phyloP scores from a whole-genome alignment of 208 protist genomes.

The Leishmania arabica region DNA sequence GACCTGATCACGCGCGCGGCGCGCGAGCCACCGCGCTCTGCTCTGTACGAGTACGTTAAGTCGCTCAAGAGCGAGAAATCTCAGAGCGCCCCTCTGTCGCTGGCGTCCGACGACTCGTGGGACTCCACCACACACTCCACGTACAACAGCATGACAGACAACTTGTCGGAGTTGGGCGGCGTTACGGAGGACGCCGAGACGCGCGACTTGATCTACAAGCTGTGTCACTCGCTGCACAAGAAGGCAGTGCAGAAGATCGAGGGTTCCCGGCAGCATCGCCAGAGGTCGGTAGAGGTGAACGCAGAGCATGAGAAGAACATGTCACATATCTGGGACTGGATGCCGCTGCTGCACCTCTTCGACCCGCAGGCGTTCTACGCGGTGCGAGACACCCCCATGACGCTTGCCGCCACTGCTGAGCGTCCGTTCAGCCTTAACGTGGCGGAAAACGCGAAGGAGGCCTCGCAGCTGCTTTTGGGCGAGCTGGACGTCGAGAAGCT shows the following conservation, averaged over 20 bases:
- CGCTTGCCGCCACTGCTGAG: slow-evolving; percentile 26
- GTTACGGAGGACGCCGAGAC: slow-evolving; percentile 38
- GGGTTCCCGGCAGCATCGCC: slow-evolving; percentile 28
- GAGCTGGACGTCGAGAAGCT: slow-evolving; percentile 80
- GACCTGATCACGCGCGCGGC: slow-evolving; percentile 24
- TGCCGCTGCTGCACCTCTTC: slow-evolving; percentile 84
- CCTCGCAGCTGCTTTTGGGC: slow-evolving; percentile 52
- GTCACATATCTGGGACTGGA: slow-evolving; percentile 72
- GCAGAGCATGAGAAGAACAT: slow-evolving; percentile 68
- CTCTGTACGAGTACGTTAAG: slow-evolving; percentile 54
- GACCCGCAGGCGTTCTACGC: slow-evolving; percentile 72
- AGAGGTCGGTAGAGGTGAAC: slow-evolving; percentile 32
- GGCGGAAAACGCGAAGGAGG: slow-evolving; percentile 39
- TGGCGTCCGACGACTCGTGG: slow-evolving; percentile 61
- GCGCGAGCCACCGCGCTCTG: slow-evolving; percentile 32
- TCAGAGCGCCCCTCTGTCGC: slow-evolving; percentile 25
- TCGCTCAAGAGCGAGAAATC: slow-evolving; percentile 17
- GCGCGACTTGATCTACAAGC: slow-evolving; percentile 67
- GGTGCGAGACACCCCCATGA: slow-evolving; percentile 18
- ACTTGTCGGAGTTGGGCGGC: slow-evolving; percentile 19
- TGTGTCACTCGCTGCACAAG: slow-evolving; percentile 76
- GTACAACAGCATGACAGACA: slow-evolving; percentile 30
- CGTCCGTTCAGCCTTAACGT: slow-evolving; percentile 33
- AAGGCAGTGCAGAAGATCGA: slow-evolving; percentile 55
- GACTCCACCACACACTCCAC: slow-evolving; percentile 46